Evolutionary conservation across 441 rosid species (phyloP).

Genomic region (Populus tomentosa): DNA sequence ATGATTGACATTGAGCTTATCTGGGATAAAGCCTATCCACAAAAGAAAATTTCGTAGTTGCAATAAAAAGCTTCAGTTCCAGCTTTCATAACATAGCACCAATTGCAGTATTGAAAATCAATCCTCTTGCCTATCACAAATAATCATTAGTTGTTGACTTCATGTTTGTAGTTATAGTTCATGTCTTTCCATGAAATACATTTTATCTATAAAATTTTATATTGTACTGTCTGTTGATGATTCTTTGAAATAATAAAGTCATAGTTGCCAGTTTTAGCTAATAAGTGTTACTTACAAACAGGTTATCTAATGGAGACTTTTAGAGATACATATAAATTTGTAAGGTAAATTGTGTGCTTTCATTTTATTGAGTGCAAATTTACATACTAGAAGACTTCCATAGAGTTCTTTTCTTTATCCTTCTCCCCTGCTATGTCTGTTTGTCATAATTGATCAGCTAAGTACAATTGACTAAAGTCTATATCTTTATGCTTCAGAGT

Average conservation of each 20-base stretch:
- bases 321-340: slow-evolving; percentile 31
- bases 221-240: neutral
- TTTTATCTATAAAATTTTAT: neutral
- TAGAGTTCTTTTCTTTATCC: slow-evolving; percentile 1
- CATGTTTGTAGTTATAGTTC: neutral
- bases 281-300: slow-evolving; percentile 22
- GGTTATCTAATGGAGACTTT: slow-evolving; percentile 39
- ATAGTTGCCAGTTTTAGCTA: neutral
- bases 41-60: neutral
- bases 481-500: slow-evolving; percentile 29
- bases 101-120: neutral
- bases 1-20: neutral
- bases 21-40: neutral
- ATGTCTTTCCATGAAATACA: neutral
- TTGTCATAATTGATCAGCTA: neutral
- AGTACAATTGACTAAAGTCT: neutral
- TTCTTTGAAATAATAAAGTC: neutral
- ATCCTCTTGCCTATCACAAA: neutral
- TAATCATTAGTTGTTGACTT: neutral
- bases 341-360: slow-evolving; percentile 25
- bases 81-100: neutral
- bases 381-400: neutral
- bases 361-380: neutral
- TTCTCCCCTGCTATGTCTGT: neutral
- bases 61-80: neutral